phyloP scores from a whole-genome alignment of 257 asterid genomes.

The Solanum pennellii region DNA sequence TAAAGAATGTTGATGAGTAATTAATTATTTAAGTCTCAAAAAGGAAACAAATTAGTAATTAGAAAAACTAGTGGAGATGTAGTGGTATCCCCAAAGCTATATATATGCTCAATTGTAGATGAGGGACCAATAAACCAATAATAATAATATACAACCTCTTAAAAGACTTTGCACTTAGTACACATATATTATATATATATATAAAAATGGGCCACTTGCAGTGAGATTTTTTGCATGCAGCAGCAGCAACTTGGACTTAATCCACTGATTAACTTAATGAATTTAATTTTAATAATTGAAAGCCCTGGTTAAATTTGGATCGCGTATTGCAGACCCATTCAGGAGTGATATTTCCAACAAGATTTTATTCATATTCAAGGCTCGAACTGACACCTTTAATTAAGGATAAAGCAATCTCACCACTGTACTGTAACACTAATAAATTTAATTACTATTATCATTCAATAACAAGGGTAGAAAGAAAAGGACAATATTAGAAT shows the following conservation, averaged over 20 bases:
- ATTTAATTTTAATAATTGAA: background rate
- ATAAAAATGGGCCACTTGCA: conserved; percentile 51
- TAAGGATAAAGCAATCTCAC: background rate
- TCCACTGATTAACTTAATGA: background rate
- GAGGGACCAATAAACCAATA: conserved; percentile 47
- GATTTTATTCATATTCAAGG: too few species aligned
- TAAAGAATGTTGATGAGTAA: background rate
- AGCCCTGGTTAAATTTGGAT: background rate
- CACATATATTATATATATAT: background rate
- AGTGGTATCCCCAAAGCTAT: background rate
- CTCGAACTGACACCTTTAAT: background rate
- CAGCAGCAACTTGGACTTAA: background rate
- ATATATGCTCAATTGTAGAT: conserved; percentile 10
- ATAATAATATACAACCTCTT: conserved; percentile 18
- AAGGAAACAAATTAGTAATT: background rate
- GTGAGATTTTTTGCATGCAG: conserved; percentile 28
- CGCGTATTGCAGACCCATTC: too few species aligned
- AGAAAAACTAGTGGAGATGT: background rate
- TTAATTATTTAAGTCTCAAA: background rate
- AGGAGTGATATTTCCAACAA: background rate
- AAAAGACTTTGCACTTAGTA: conserved; percentile 47
- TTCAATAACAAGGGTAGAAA: background rate
- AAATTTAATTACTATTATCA: background rate
- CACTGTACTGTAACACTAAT: background rate
- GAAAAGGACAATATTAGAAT: background rate